Evolutionary conservation across 352 stramenopile species (phyloP), one percentile per base, ranked within the genome.

Genomic region (Phytophthora colocasiae): DNA sequence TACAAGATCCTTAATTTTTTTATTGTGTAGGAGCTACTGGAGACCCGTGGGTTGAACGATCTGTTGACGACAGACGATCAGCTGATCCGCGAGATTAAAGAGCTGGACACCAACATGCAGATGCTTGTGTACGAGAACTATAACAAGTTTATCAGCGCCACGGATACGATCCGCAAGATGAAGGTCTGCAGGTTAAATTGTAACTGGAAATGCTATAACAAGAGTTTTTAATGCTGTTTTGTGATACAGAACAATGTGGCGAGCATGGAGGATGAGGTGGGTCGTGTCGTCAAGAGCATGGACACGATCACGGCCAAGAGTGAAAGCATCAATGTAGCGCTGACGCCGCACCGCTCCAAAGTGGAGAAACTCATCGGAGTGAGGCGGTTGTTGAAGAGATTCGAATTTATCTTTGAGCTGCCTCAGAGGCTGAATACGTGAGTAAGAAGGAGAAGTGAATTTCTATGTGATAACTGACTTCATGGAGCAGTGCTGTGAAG

Each of bases 101-200:
- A 96, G 34, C 84, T 99, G 15, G 97, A 99, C 77, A 98, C 92
- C 19, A 98, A 98, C 52, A 99, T 99, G 97, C 98, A 99, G 82
- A 99, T 98, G 77, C 84, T 99, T 41, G 98, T 99, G 19, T 99
- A 99, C 74, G 98, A 99, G 68, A 99, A 99, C 79, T 99, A 99
- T 87, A 99, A 97, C 80, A 99, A 99, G 76, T 99, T 99, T 72
- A 99, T 99, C 69, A 97, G 93, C 69, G 98, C 98, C 32, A 99
- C 98, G 1, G 98, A 99, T 78, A 99, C 98, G 51, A 99, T 99
- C 76, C 91, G 96, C 48, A 97, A 97, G 67, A 98, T 98, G 91
- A 96, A 96, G 69, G 83, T 91, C 11, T 36, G 31, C 31, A 12
- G 8, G 4, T 36, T 3, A 36, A 36, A 12, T 10, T 11, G 8